Evolutionary conservation across 2,329 filamentous ascomycete genomes (phyloP).

Genomic region (Septoria petroselini): DNA sequence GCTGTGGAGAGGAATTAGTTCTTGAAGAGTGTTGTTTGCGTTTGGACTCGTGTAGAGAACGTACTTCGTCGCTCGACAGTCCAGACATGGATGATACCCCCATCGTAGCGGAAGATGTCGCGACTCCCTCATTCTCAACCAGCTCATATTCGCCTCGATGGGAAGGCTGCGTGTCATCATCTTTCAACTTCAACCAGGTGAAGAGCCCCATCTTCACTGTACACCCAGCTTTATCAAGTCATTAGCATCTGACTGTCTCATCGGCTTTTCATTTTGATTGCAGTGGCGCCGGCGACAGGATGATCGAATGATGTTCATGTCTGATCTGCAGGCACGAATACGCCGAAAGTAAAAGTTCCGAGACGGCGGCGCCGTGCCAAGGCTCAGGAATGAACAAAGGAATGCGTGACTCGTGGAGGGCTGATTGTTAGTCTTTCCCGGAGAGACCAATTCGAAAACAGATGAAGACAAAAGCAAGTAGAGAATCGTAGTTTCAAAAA

Average conservation of each 20-base stretch:
- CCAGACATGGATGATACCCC: not conserved
- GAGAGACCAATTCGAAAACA: too few species aligned
- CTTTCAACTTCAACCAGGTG: slow-evolving; percentile 8
- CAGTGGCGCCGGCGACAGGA: not conserved
- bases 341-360: slow-evolving; percentile 1
- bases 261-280: not conserved
- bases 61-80: not conserved
- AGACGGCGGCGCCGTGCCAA: slow-evolving; percentile 10
- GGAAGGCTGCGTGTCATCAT: slow-evolving; percentile 2
- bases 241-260: not conserved
- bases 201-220: slow-evolving; percentile 12
- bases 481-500: too few species aligned
- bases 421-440: slow-evolving; percentile 9
- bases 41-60: too few species aligned
- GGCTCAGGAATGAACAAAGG: slow-evolving; percentile 1
- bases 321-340: not conserved
- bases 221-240: not conserved
- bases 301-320: not conserved
- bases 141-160: slow-evolving; percentile 24
- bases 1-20: not conserved
- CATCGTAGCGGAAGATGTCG: not conserved
- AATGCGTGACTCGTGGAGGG: not conserved
- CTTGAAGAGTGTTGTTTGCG: too few species aligned
- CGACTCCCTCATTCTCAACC: slow-evolving; percentile 6
- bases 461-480: too few species aligned